Conservation (phyloP, 768 basidiomycete genomes). For the Inosperma sp. region DNA sequence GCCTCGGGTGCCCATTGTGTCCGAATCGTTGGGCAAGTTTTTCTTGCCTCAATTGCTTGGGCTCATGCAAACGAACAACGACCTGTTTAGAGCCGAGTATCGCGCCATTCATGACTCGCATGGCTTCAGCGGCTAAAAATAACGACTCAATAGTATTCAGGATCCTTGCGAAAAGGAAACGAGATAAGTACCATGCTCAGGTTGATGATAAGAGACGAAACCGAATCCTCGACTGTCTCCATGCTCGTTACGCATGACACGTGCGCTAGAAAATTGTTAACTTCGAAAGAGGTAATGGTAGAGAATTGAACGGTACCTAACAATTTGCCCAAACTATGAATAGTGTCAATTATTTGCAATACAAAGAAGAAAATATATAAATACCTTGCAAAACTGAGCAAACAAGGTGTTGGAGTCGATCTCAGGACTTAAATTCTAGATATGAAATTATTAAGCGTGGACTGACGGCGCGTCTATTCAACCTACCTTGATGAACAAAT, state of each 20-base stretch:
- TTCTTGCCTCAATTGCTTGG: slow-evolving; percentile 86
- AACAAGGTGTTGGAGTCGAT: slow-evolving; percentile 85
- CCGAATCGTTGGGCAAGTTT: slow-evolving; percentile 82
- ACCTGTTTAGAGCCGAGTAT: slow-evolving; percentile 70
- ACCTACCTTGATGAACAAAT: slow-evolving; percentile 78
- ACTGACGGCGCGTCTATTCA: slow-evolving; percentile 13
- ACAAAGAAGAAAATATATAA: slow-evolving; percentile 6
- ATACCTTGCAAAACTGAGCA: slow-evolving; percentile 74
- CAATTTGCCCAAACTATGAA: slow-evolving; percentile 78
- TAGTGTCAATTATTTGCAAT: slow-evolving; percentile 7
- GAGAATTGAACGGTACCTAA: slow-evolving; percentile 50
- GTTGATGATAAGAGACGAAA: slow-evolving; percentile 82
- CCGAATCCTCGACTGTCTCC: slow-evolving; percentile 86
- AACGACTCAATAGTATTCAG: slow-evolving; percentile 1
- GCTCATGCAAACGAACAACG: slow-evolving; percentile 85
- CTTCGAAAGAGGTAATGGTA: not conserved
- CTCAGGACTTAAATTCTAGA: slow-evolving; percentile 76
- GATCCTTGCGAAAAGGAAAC: not conserved
- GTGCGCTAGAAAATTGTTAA: slow-evolving; percentile 50
- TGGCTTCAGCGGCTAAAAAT: slow-evolving; percentile 57
- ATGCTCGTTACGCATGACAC: slow-evolving; percentile 84
- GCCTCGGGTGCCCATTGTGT: slow-evolving; percentile 72
- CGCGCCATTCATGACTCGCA: slow-evolving; percentile 78
- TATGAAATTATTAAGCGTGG: slow-evolving; percentile 9
- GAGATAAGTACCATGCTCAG: slow-evolving; percentile 62